Percentiles rank a stretch among this genome's conserved stretches.
phyloP scores from a whole-genome alignment of 148 eudicot species.

The Limonium bicolor region DNA sequence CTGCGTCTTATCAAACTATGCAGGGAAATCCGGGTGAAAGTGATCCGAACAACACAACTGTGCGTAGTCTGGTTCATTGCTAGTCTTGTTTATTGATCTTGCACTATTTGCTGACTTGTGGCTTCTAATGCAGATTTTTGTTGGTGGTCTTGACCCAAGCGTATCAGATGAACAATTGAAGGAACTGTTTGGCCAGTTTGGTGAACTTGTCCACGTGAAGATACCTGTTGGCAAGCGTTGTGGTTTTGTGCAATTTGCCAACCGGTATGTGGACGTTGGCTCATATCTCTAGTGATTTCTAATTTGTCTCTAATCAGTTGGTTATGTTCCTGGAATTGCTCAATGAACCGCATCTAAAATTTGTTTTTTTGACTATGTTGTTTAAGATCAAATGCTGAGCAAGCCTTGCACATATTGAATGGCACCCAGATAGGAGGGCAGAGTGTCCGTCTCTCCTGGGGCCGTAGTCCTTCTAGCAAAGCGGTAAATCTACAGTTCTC shows the following conservation, averaged over 20 bases:
- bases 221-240: constrained; percentile 85
- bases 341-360: background rate
- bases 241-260: constrained; percentile 80
- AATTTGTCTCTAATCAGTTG: background rate
- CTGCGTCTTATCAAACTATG: constrained; percentile 44
- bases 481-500: constrained; percentile 37
- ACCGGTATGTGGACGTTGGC: constrained; percentile 33
- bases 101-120: constrained; percentile 6
- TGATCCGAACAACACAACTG: constrained; percentile 90
- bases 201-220: constrained; percentile 80
- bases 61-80: constrained; percentile 34
- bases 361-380: constrained; percentile 1
- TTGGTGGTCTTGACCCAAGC: constrained; percentile 80
- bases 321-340: background rate
- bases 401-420: constrained; percentile 53
- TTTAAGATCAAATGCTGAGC: constrained; percentile 62
- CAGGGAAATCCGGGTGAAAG: constrained; percentile 66
- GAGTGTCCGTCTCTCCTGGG: constrained; percentile 83
- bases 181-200: constrained; percentile 60
- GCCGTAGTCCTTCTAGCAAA: constrained; percentile 72
- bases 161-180: constrained; percentile 66
- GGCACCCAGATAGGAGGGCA: constrained; percentile 68
- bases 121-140: constrained; percentile 56
- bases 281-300: too few species aligned
- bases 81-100: background rate